Evolutionary conservation across 495 filamentous ascomycete genomes (phyloP).

Genomic region (Penicillium taxi): DNA sequence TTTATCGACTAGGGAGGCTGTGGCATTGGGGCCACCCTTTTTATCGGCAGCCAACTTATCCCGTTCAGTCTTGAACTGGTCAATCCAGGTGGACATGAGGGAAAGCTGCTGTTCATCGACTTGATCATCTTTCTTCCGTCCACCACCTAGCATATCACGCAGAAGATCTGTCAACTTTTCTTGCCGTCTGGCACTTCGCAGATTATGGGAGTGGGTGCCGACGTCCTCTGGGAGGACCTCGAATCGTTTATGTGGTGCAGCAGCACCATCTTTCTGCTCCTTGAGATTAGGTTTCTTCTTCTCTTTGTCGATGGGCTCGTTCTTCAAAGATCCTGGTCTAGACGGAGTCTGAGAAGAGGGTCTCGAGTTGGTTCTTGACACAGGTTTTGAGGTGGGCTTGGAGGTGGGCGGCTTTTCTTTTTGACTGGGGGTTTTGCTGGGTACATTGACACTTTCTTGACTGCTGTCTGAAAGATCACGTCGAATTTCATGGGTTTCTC

Average conservation of each 20-base stretch:
- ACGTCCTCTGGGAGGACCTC: slow-evolving; percentile 50
- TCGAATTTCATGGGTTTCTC: slow-evolving; percentile 24
- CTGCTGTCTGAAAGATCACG: slow-evolving; percentile 39
- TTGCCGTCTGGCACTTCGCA: slow-evolving; percentile 81
- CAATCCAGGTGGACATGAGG: slow-evolving; percentile 91
- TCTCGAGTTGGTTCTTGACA: slow-evolving; percentile 27
- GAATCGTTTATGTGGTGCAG: slow-evolving; percentile 50
- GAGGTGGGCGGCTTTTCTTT: no score
- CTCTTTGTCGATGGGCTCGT: slow-evolving; percentile 24
- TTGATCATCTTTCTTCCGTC: slow-evolving; percentile 58
- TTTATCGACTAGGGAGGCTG: slow-evolving; percentile 84
- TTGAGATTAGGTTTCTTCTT: slow-evolving; percentile 28
- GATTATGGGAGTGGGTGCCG: slow-evolving; percentile 68
- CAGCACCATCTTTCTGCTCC: slow-evolving; percentile 36
- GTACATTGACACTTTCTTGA: slow-evolving; percentile 29
- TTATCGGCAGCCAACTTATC: slow-evolving; percentile 68
- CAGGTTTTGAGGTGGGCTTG: slow-evolving; percentile 29
- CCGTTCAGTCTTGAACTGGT: slow-evolving; percentile 82
- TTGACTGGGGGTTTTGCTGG: slow-evolving; percentile 15
- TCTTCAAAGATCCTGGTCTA: slow-evolving; percentile 38
- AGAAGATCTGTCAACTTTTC: slow-evolving; percentile 94
- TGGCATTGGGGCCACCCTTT: slow-evolving; percentile 66
- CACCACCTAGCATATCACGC: slow-evolving; percentile 67
- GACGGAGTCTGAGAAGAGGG: slow-evolving; percentile 33
- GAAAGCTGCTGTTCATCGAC: slow-evolving; percentile 77